Conservation (phyloP, 2,329 filamentous ascomycete genomes). For the Ramichloridium luteum region DNA sequence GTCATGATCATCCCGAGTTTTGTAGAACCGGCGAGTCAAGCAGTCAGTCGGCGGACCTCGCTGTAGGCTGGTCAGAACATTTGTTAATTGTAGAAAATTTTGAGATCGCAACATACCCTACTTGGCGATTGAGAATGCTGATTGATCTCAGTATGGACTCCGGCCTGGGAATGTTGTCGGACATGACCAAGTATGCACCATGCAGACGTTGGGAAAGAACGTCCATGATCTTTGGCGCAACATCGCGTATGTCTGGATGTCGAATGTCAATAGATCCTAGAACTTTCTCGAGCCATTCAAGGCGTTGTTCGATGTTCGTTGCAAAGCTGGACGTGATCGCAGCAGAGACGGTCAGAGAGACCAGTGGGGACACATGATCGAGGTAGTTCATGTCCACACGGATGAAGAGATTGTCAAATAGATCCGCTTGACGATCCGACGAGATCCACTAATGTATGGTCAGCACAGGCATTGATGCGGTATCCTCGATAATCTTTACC, state of each 20-base stretch:
- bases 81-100: neutral
- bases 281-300: slow-evolving; percentile 47
- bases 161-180: slow-evolving; percentile 40
- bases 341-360: slow-evolving; percentile 48
- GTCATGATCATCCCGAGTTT: too few relatives aligned
- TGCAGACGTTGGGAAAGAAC: slow-evolving; percentile 46
- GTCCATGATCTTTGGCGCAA: slow-evolving; percentile 48
- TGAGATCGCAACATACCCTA: slow-evolving; percentile 14
- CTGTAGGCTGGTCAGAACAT: neutral
- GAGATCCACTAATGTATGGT: slow-evolving; percentile 42
- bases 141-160: slow-evolving; percentile 29
- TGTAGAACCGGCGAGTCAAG: neutral
- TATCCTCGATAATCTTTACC: slow-evolving; percentile 14
- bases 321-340: slow-evolving; percentile 47
- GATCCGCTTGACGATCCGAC: slow-evolving; percentile 43
- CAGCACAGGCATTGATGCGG: slow-evolving; percentile 22
- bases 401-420: slow-evolving; percentile 52
- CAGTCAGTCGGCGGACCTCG: neutral
- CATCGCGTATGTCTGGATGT: slow-evolving; percentile 39
- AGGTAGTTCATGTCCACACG: slow-evolving; percentile 46
- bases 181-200: slow-evolving; percentile 43
- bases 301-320: slow-evolving; percentile 41
- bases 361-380: slow-evolving; percentile 42
- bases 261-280: slow-evolving; percentile 39
- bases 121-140: slow-evolving; percentile 18